Evolutionary conservation across 2,329 filamentous ascomycete species (phyloP).

Genomic region (Colletotrichum truncatum): DNA sequence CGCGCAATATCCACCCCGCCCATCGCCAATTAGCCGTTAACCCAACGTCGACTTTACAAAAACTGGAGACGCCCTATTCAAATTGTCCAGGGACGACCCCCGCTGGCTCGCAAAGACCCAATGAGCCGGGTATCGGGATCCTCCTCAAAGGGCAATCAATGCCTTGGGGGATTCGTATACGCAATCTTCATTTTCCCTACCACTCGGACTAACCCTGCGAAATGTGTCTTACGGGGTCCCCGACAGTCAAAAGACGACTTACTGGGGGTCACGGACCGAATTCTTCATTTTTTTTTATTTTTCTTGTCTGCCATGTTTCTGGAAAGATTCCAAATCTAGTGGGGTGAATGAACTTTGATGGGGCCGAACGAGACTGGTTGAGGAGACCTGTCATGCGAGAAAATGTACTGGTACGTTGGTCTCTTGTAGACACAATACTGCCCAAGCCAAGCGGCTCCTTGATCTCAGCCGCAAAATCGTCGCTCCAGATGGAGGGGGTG

Average conservation of each 20-base stretch:
- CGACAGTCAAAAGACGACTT: not conserved
- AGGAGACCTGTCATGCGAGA: not conserved
- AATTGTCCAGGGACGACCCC: constrained; percentile 13
- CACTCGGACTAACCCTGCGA: not conserved
- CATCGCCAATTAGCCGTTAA: not conserved
- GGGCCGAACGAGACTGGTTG: not conserved
- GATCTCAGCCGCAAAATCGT: no score
- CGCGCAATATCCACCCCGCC: constrained; percentile 10
- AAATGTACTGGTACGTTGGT: not conserved
- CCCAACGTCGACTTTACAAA: not conserved
- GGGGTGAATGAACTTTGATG: not conserved
- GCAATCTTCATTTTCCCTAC: constrained; percentile 1
- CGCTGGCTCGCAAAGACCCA: not conserved
- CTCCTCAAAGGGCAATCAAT: not conserved
- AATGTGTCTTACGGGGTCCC: constrained; percentile 8
- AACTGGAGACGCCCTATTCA: not conserved
- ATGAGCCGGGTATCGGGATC: not conserved
- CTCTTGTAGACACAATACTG: no score
- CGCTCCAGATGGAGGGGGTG: no score
- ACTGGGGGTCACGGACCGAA: not conserved
- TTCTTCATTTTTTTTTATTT: not conserved
- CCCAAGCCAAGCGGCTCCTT: no score
- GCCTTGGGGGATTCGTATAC: not conserved
- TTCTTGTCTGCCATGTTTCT: not conserved
- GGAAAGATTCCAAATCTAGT: constrained; percentile 10